Percentiles rank a stretch among this genome's conserved stretches.
Conservation (phyloP, 176 grass and related monocot species). For the Juncus inflexus region DNA sequence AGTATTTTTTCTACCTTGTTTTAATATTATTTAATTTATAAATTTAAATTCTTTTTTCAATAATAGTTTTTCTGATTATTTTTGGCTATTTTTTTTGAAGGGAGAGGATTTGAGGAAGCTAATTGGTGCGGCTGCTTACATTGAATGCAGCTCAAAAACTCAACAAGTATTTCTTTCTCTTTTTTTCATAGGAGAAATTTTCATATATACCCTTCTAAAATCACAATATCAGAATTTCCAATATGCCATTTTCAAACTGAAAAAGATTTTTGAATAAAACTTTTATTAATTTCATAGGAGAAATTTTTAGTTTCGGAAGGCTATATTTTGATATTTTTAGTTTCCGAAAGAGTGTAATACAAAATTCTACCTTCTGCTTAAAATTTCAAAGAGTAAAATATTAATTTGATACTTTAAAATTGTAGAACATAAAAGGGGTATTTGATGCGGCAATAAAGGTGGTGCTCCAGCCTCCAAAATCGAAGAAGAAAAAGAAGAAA, state of each 20-base stretch:
- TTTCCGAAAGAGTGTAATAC: neutral
- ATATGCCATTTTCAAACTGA: neutral
- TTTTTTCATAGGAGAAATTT: neutral
- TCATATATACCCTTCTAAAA: neutral
- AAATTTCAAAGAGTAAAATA: neutral
- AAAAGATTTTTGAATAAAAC: neutral
- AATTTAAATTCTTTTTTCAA: too few relatives aligned
- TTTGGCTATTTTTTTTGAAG: conserved; percentile 26
- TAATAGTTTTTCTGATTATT: too few relatives aligned
- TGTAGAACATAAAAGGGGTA: conserved; percentile 80
- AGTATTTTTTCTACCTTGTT: neutral
- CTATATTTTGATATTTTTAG: neutral
- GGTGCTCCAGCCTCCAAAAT: conserved; percentile 81
- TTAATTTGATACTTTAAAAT: neutral
- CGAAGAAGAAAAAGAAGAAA: conserved; percentile 77
- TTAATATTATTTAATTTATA: too few relatives aligned
- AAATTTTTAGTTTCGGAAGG: neutral
- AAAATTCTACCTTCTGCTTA: neutral
- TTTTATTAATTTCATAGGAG: conserved; percentile 12
- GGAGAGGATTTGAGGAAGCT: conserved; percentile 86
- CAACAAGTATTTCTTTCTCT: conserved; percentile 46
- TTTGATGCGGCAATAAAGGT: conserved; percentile 95
- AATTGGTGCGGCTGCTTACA: conserved; percentile 77
- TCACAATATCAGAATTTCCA: neutral
- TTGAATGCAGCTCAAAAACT: conserved; percentile 87